Evolutionary conservation across 2,329 filamentous ascomycete species (phyloP).

Genomic region (Diaporthe caulivora): DNA sequence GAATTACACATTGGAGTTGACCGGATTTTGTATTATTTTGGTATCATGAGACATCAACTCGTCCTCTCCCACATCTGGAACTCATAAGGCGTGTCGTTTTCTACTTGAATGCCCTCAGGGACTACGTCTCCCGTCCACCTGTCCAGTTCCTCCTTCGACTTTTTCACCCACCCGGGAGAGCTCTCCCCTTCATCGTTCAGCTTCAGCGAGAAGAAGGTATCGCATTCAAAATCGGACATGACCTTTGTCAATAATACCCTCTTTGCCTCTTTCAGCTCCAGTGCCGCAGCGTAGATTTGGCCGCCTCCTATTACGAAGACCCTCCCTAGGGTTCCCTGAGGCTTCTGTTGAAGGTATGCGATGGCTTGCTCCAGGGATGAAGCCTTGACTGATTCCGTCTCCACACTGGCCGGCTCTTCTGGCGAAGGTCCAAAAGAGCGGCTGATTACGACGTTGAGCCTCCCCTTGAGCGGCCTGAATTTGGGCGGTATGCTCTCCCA

Average conservation of each 20-base stretch:
- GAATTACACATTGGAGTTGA: conserved; percentile 27
- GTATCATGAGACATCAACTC: conserved; percentile 38
- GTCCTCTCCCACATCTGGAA: conserved; percentile 80
- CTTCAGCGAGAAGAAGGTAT: conserved; percentile 78
- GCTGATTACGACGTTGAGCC: conserved; percentile 87
- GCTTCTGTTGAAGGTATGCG: conserved; percentile 55
- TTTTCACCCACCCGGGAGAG: conserved; percentile 65
- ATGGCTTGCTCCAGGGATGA: conserved; percentile 71
- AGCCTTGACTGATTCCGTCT: conserved; percentile 68
- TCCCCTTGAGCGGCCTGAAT: conserved; percentile 83
- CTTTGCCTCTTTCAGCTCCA: conserved; percentile 69
- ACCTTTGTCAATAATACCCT: conserved; percentile 80
- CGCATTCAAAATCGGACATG: conserved; percentile 77
- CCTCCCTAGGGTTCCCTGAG: conserved; percentile 58
- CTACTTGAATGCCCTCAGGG: conserved; percentile 67
- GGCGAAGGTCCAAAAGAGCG: conserved; percentile 55
- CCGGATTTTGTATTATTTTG: conserved; percentile 24
- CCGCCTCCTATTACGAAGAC: conserved; percentile 92
- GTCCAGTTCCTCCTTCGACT: conserved; percentile 65
- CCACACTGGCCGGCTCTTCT: conserved; percentile 38
- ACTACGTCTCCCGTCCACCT: conserved; percentile 76
- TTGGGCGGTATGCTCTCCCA: conserved; percentile 88
- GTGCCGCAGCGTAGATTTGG: conserved; percentile 82
- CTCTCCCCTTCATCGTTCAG: conserved; percentile 54
- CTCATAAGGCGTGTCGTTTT: conserved; percentile 75